These are phyloP conservation scores for Aspergillus cejpii DNA, from an alignment of 2,329 filamentous ascomycete species.

Conservation along the genomic window DNA sequence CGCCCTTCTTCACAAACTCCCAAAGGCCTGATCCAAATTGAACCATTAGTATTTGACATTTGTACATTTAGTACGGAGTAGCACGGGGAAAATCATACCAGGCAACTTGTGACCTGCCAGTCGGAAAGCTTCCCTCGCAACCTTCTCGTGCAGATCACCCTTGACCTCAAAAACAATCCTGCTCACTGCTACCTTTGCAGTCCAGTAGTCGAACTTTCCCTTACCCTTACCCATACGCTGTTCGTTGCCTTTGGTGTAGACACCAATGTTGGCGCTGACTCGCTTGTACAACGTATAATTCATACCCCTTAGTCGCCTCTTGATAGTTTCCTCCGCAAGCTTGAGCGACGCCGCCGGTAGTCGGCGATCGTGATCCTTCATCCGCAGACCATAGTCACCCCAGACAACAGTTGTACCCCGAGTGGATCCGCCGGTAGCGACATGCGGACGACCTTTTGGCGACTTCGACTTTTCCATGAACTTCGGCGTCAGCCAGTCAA, in stretches of 20 bases:
- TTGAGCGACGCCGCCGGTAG: slow-evolving; percentile 82
- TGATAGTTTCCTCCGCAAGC: slow-evolving; percentile 90
- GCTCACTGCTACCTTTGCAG: slow-evolving; percentile 78
- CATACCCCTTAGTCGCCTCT: slow-evolving; percentile 76
- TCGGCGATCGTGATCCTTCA: slow-evolving; percentile 87
- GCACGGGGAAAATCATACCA: slow-evolving; percentile 49
- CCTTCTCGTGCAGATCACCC: slow-evolving; percentile 87
- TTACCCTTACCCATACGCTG: slow-evolving; percentile 99
- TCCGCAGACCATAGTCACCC: slow-evolving; percentile 91
- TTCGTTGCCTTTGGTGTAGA: slow-evolving; percentile 93
- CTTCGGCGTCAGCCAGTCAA: slow-evolving; percentile 76
- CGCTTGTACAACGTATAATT: slow-evolving; percentile 90
- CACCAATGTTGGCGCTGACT: slow-evolving; percentile 85
- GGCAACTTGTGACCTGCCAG: slow-evolving; percentile 92
- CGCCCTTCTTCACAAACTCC: slow-evolving; percentile 90
- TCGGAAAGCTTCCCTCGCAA: slow-evolving; percentile 87
- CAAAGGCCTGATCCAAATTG: slow-evolving; percentile 47
- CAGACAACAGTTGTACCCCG: slow-evolving; percentile 93
- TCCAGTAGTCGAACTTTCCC: slow-evolving; percentile 95
- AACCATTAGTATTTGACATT: slow-evolving; percentile 17
- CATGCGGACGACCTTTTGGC: slow-evolving; percentile 76
- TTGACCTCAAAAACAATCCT: slow-evolving; percentile 89
- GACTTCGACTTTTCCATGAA: slow-evolving; percentile 79
- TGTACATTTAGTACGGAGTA: background rate
- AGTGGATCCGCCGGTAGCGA: slow-evolving; percentile 80